Evolutionary conservation across 495 filamentous ascomycete species (phyloP), one percentile per base, ranked within the genome.

Genomic region (Umbilicaria muhlenbergii): DNA sequence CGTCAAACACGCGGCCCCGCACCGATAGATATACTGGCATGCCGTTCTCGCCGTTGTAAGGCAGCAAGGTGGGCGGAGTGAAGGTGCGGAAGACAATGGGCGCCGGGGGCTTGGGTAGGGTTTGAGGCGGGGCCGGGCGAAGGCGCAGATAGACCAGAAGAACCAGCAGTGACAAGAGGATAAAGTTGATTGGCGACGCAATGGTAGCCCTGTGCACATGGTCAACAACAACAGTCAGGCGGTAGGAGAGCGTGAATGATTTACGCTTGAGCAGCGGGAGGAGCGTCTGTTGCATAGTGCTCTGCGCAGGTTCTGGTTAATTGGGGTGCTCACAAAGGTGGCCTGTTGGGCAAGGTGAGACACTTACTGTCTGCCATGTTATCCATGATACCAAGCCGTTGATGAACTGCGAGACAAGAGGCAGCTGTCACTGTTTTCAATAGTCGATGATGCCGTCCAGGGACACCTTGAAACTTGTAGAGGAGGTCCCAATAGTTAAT

Each of bases 1-100:
- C 87, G 53, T 95, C 88, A 62, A 92, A 95, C 49, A 95, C 79
- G 5, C 71, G 71, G 34, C 87, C 85, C 3, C 83, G 78, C 16
- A 94, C 85, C 13, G 86, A 83, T 16, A 95, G 70, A 58, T 82
- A 91, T 15, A 96, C 84, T 32, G 83, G 81, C 50, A 65, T 68
- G 48, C 70, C 67, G 51, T 83, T 73, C 39, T 64, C 62, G 56
- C 91, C 91, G 68, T 92, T 93, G 73, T 78, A 93, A n/a, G 83
- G 81, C 15, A 83, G 69, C 3, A 98, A 72, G 1, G 81, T 83
- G 32, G 71, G 80, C 12, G 91, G 91, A 17, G 81, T 93, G 69
- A 94, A 98, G 54, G 80, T 89, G 43, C 73, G 73, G 78, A 94
- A 96, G 54, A 96, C 85, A 49, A 80, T 65, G 3, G 83, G 75